Percentiles rank a stretch among this genome's conserved stretches.
These are phyloP conservation scores for Pelargonium citronellum DNA, from an alignment of 441 rosid genomes.

Conservation along the genomic window DNA sequence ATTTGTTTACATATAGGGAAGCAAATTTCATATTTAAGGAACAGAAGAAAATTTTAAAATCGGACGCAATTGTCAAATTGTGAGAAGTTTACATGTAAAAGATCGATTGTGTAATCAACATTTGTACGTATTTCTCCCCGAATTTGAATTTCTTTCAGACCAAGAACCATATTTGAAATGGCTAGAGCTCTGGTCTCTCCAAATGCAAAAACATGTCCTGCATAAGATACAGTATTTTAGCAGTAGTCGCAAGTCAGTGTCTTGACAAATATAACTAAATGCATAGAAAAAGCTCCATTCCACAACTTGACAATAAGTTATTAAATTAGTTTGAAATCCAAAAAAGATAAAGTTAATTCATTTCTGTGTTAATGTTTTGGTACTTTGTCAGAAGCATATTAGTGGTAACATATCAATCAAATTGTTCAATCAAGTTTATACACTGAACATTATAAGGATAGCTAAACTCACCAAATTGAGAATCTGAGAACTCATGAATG, in stretches of 20 bases:
- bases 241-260: conserved; percentile 14
- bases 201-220: conserved; percentile 97
- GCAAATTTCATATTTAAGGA: neutral
- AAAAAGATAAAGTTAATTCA: neutral
- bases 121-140: conserved; percentile 98
- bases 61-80: conserved; percentile 18
- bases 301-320: too few species aligned
- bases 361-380: neutral
- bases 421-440: conserved; percentile 1
- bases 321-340: too few species aligned
- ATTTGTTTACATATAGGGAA: conserved; percentile 18
- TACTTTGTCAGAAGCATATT: neutral
- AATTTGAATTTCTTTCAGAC: conserved; percentile 96
- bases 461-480: conserved; percentile 87
- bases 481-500: conserved; percentile 99
- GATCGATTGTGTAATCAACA: conserved; percentile 95
- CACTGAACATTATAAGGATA: neutral
- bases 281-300: too few species aligned
- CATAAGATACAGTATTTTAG: conserved; percentile 26
- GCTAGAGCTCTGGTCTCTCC: conserved; percentile 98
- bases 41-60: conserved; percentile 3
- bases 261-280: conserved; percentile 11
- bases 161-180: conserved; percentile 99
- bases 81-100: conserved; percentile 68
- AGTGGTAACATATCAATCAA: neutral